Conservation (phyloP, 495 filamentous ascomycete genomes). For the Xylaria castorea region DNA sequence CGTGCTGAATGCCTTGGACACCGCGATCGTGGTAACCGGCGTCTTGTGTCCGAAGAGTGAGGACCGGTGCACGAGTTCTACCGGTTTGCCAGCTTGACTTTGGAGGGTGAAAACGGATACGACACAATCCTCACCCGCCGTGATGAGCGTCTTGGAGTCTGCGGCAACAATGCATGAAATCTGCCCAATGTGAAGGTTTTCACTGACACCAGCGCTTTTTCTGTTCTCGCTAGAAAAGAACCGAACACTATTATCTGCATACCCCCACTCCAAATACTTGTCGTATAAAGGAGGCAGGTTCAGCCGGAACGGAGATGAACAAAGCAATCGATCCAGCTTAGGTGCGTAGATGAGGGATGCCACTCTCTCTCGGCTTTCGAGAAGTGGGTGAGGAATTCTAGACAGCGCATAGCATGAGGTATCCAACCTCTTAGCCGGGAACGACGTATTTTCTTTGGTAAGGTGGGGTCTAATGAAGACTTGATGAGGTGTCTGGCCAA, state of each 20-base stretch:
- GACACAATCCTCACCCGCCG: constrained; percentile 88
- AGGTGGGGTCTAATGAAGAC: constrained; percentile 85
- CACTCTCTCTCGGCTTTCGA: constrained; percentile 83
- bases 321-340: constrained; percentile 84
- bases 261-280: constrained; percentile 95
- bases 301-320: constrained; percentile 79
- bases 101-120: constrained; percentile 79
- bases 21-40: constrained; percentile 79
- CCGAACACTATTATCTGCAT: constrained; percentile 87
- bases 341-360: constrained; percentile 76
- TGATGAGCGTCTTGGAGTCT: constrained; percentile 88
- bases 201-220: constrained; percentile 77
- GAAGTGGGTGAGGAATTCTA: constrained; percentile 79
- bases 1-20: constrained; percentile 85
- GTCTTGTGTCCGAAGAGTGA: constrained; percentile 89
- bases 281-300: constrained; percentile 89
- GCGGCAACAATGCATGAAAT: constrained; percentile 82
- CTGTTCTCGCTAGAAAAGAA: constrained; percentile 84
- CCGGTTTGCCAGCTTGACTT: constrained; percentile 61
- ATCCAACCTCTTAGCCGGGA: constrained; percentile 72
- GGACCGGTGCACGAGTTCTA: constrained; percentile 81
- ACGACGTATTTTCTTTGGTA: constrained; percentile 69
- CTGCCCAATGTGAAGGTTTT: constrained; percentile 90
- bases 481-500: constrained; percentile 96
- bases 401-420: constrained; percentile 77